Conservation (phyloP, 2,329 filamentous ascomycete genomes). For the Fusarium udum region DNA sequence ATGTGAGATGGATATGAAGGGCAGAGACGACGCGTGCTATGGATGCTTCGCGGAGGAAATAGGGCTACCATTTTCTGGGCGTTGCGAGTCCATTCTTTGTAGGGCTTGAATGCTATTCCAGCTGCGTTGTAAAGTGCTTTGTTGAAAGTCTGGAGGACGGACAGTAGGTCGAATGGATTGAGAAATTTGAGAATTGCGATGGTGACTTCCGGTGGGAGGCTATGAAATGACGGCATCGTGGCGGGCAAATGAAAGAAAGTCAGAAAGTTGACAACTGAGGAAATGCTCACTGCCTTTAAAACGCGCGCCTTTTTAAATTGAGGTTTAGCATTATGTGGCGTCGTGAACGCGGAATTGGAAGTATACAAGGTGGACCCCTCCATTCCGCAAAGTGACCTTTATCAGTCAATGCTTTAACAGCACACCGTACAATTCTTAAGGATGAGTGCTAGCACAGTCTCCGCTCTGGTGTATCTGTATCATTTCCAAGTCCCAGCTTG, state of each 20-base stretch:
- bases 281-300: neutral
- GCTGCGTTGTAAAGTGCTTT: neutral
- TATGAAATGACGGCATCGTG: neutral
- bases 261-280: neutral
- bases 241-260: neutral
- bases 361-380: fast-evolving
- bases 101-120: neutral
- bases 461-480: fast-evolving
- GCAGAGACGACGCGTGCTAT: neutral
- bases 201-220: neutral
- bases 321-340: neutral
- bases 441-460: neutral
- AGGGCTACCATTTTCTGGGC: neutral
- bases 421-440: fast-evolving
- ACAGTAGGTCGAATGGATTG: neutral
- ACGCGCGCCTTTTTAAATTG: neutral
- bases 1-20: neutral
- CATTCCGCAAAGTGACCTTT: neutral
- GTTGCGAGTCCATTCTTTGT: neutral
- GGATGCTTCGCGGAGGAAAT: neutral
- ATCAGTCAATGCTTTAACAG: fast-evolving
- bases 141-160: neutral
- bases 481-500: neutral
- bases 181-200: neutral
- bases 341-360: neutral